Evolutionary conservation across 176 grass and related monocot species (phyloP).

Genomic region (Eleusine indica): DNA sequence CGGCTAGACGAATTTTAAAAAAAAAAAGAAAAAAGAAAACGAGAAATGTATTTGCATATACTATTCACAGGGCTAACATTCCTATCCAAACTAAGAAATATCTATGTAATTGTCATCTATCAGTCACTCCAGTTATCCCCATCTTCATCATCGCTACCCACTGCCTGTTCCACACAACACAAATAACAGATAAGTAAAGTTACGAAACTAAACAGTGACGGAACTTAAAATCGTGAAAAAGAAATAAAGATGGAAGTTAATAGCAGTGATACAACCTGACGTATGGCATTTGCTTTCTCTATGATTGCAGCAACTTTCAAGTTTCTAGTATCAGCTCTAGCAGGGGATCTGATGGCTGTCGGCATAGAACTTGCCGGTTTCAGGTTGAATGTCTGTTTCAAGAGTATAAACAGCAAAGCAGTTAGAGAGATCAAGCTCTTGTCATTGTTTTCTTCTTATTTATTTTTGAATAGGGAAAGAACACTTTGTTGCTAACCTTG

Average conservation of each 20-base stretch:
- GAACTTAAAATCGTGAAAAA: not conserved
- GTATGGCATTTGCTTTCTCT: conserved; percentile 94
- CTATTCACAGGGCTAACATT: conserved; percentile 48
- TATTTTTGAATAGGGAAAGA: not conserved
- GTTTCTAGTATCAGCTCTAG: conserved; percentile 61
- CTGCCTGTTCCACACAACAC: conserved; percentile 60
- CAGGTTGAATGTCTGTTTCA: conserved; percentile 77
- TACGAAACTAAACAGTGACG: not conserved
- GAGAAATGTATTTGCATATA: conserved; percentile 32
- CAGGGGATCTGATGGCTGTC: conserved; percentile 54
- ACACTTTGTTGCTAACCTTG: conserved; percentile 61
- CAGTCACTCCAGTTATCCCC: conserved; percentile 95
- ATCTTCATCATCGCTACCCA: conserved; percentile 93
- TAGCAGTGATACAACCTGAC: conserved; percentile 58
- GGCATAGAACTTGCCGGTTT: conserved; percentile 59
- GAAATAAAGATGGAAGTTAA: conserved; percentile 2
- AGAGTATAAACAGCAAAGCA: conserved; percentile 27
- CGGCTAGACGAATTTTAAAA: conserved; percentile 1
- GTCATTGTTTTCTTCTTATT: not conserved
- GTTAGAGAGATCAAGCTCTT: conserved; percentile 2
- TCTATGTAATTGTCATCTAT: conserved; percentile 16
- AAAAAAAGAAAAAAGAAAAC: not conserved
- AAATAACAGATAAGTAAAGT: conserved; percentile 14
- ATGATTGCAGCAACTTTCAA: conserved; percentile 94
- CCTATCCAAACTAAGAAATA: conserved; percentile 37